Conservation (phyloP, 1,284 basidiomycete species). For the Rhodotorula mucilaginosa region DNA sequence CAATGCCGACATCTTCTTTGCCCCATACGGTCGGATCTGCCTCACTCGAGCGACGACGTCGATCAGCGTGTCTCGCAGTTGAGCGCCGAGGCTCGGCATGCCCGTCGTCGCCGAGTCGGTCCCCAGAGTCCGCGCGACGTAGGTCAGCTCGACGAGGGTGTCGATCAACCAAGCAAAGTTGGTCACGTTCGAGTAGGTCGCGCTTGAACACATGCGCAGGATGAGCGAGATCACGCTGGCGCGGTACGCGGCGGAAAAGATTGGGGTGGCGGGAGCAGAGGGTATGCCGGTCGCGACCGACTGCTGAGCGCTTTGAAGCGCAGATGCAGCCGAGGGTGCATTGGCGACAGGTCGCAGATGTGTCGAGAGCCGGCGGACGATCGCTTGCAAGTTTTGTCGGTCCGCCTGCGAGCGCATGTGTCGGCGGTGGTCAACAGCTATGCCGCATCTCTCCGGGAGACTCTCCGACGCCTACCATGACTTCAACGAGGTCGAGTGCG, state of each 20-base stretch:
- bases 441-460: background rate
- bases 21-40: conserved; percentile 71
- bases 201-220: conserved; percentile 38
- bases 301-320: conserved; percentile 56
- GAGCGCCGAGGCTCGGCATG: conserved; percentile 13
- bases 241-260: conserved; percentile 52
- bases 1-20: conserved; percentile 74
- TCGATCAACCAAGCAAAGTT: conserved; percentile 98
- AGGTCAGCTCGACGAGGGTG: conserved; percentile 82
- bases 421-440: background rate
- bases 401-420: conserved; percentile 60
- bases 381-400: conserved; percentile 76
- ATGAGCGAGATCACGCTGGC: conserved; percentile 54
- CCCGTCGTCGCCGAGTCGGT: conserved; percentile 12
- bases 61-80: conserved; percentile 60
- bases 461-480: conserved; percentile 64
- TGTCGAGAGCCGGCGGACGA: conserved; percentile 79
- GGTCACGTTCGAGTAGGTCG: conserved; percentile 71
- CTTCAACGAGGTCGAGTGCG: conserved; percentile 86
- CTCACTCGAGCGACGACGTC: conserved; percentile 82
- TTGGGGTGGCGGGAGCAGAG: conserved; percentile 49
- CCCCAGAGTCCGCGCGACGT: conserved; percentile 56
- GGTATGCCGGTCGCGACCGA: conserved; percentile 42
- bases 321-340: conserved; percentile 55
- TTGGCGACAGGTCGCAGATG: conserved; percentile 67